Evolutionary conservation across 1,139 yeast genomes (phyloP).

Genomic region (Arxiozyma telluris): DNA sequence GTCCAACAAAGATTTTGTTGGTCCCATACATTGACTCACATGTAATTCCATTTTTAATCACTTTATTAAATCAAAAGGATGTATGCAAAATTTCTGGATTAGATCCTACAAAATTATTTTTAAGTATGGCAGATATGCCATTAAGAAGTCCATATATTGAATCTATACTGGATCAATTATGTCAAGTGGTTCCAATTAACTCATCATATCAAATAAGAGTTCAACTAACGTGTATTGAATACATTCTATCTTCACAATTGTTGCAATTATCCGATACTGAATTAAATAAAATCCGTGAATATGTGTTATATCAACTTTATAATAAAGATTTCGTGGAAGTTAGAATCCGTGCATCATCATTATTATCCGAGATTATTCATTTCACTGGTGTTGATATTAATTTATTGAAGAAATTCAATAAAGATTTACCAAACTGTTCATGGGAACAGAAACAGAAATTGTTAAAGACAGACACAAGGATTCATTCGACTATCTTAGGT

Average conservation of each 20-base stretch:
- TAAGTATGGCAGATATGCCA: constrained; percentile 50
- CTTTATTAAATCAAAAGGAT: constrained; percentile 64
- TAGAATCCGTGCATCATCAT: constrained; percentile 63
- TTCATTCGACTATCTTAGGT: constrained; percentile 83
- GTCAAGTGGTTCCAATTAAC: constrained; percentile 28
- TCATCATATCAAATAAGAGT: constrained; percentile 64
- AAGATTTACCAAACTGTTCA: constrained; percentile 28
- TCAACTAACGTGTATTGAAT: constrained; percentile 62
- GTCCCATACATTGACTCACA: constrained; percentile 36
- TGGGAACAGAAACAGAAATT: constrained; percentile 32
- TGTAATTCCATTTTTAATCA: constrained; percentile 64
- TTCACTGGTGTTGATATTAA: constrained; percentile 35
- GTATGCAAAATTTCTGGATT: constrained; percentile 68
- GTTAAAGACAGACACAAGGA: not conserved
- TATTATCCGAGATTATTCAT: constrained; percentile 39
- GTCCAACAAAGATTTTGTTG: constrained; percentile 29
- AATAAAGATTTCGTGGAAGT: constrained; percentile 62
- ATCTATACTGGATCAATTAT: constrained; percentile 44
- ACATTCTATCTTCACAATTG: constrained; percentile 64
- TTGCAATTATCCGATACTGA: constrained; percentile 45
- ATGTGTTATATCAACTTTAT: constrained; percentile 47
- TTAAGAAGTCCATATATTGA: constrained; percentile 39
- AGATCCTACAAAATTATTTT: constrained; percentile 46
- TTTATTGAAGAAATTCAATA: constrained; percentile 36
- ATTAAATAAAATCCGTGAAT: constrained; percentile 43